phyloP scores from a whole-genome alignment of 345 rosid genomes.

The Geranium brycei region DNA sequence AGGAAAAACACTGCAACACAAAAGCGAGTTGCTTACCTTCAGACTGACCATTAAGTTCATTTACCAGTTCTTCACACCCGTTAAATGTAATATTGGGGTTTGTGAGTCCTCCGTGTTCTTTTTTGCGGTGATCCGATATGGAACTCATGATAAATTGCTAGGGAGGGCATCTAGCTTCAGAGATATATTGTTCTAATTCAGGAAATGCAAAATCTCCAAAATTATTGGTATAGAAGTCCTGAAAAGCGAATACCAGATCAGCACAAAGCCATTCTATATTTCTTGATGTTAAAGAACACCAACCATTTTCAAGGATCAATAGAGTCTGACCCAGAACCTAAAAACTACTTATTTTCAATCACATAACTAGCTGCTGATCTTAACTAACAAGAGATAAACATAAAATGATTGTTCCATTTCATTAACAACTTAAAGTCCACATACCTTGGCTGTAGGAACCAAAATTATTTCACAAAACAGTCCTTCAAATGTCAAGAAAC shows the following conservation, averaged over 20 bases:
- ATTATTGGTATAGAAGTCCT: background rate
- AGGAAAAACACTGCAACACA: background rate
- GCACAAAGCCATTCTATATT: background rate
- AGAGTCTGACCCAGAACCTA: background rate
- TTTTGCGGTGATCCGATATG: constrained; percentile 9
- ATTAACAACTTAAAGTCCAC: background rate
- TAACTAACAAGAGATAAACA: too few relatives aligned
- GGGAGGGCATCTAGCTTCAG: constrained; percentile 11
- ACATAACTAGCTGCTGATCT: background rate
- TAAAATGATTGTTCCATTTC: too few relatives aligned
- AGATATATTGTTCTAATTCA: background rate
- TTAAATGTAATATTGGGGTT: constrained; percentile 13
- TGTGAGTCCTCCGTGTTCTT: constrained; percentile 9
- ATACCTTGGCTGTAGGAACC: background rate
- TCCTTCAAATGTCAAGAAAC: background rate
- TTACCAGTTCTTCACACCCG: constrained; percentile 8
- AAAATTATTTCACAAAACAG: too few relatives aligned
- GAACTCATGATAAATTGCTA: constrained; percentile 13
- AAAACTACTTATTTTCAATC: background rate
- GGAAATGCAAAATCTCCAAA: too few relatives aligned
- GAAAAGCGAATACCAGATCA: background rate
- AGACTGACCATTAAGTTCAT: constrained; percentile 7
- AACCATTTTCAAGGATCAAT: too few relatives aligned
- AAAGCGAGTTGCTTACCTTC: constrained; percentile 18
- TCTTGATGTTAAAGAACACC: too few relatives aligned